Conservation (phyloP, 2,329 filamentous ascomycete genomes). For the Paraphoma chrysanthemicola region DNA sequence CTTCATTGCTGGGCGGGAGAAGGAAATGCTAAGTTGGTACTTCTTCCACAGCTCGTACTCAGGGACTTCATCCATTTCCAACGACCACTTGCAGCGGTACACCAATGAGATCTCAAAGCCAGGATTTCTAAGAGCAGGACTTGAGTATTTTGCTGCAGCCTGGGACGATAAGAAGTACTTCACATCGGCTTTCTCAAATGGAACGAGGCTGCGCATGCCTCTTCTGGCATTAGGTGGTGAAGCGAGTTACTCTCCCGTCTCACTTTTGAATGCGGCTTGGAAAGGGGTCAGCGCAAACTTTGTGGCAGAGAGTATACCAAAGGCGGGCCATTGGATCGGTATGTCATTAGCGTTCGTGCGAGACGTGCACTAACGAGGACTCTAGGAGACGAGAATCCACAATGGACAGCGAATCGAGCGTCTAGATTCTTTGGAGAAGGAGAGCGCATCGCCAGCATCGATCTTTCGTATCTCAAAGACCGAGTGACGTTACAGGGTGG, state of each 20-base stretch:
- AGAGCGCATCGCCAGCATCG: background rate
- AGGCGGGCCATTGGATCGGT: background rate
- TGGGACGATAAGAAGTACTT: background rate
- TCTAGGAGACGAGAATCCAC: background rate
- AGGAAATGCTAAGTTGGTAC: constrained; percentile 55
- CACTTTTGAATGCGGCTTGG: background rate
- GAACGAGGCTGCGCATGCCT: background rate
- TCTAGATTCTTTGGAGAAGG: background rate
- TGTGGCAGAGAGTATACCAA: background rate
- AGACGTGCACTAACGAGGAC: no score
- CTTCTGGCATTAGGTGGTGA: background rate
- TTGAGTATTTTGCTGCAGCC: constrained; percentile 45
- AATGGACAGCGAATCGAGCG: background rate
- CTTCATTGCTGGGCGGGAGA: constrained; percentile 53
- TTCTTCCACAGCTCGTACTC: constrained; percentile 56
- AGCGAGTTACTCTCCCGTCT: background rate
- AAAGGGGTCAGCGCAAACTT: background rate
- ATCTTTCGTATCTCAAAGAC: background rate
- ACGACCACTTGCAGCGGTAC: constrained; percentile 51
- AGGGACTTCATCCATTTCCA: constrained; percentile 46
- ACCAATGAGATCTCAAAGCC: constrained; percentile 48
- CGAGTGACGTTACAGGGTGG: background rate
- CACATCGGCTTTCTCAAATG: background rate
- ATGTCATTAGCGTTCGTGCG: no score
- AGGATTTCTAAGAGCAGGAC: constrained; percentile 44